Percentiles rank a stretch among this genome's conserved stretches.
These are phyloP conservation scores for Parascedosporium putredinis DNA, from an alignment of 2,329 filamentous ascomycete species.

Conservation along the genomic window DNA sequence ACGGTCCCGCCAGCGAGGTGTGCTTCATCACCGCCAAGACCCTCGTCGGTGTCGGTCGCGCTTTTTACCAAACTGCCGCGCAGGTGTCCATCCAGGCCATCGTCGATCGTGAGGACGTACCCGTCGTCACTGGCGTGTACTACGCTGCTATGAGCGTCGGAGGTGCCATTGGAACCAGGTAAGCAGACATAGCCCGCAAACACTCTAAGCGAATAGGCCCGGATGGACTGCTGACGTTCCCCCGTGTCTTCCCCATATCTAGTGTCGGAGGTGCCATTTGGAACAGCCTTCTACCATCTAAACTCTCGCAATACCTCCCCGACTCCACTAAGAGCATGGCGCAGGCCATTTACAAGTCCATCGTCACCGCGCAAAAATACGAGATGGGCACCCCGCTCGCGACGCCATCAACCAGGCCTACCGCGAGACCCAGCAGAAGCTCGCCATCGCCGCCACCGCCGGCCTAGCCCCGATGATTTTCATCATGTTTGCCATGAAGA, in stretches of 20 bases:
- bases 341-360: slow-evolving; percentile 15
- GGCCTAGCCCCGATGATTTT: slow-evolving; percentile 17
- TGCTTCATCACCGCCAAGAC: slow-evolving; percentile 24
- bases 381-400: slow-evolving; percentile 13
- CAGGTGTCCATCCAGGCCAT: slow-evolving; percentile 25
- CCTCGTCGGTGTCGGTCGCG: slow-evolving; percentile 23
- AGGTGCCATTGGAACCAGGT: slow-evolving; percentile 20
- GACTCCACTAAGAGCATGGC: slow-evolving; percentile 12
- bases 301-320: slow-evolving; percentile 17
- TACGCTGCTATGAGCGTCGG: slow-evolving; percentile 24
- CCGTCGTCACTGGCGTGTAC: slow-evolving; percentile 25
- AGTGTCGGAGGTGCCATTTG: slow-evolving; percentile 27
- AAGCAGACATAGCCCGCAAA: no score
- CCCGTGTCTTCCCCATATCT: rapidly evolving
- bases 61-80: slow-evolving; percentile 22
- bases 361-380: slow-evolving; percentile 16
- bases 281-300: slow-evolving; percentile 19
- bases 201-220: no score
- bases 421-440: slow-evolving; percentile 17
- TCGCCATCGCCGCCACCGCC: slow-evolving; percentile 17
- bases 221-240: no score
- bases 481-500: slow-evolving; percentile 17
- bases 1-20: slow-evolving; percentile 19
- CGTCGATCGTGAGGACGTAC: slow-evolving; percentile 22
- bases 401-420: slow-evolving; percentile 18